Conservation (phyloP, 2,329 filamentous ascomycete species). For the Fusarium sterilihyphosum region DNA sequence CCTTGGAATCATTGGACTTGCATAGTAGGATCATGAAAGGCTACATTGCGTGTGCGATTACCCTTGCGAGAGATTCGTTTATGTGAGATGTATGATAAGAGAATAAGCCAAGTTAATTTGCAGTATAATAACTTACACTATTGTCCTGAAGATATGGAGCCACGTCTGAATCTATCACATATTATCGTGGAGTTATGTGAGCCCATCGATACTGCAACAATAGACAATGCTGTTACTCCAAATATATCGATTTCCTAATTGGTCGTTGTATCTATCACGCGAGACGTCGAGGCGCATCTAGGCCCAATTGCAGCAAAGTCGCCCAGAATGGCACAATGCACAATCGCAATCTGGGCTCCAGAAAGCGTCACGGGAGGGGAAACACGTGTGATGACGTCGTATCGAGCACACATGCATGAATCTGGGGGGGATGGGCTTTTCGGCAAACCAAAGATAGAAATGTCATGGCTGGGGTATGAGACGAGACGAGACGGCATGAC, state of each 20-base stretch:
- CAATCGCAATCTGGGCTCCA: constrained; percentile 23
- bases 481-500: constrained; percentile 11
- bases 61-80: not conserved
- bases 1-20: constrained; percentile 20
- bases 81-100: not conserved
- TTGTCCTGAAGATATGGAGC: not conserved
- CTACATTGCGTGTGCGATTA: constrained; percentile 10
- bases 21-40: constrained; percentile 26
- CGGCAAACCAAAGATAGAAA: constrained; percentile 24
- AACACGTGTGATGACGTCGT: constrained; percentile 34
- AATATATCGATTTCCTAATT: not conserved
- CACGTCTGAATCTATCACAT: not conserved
- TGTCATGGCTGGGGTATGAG: constrained; percentile 17
- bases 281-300: not conserved
- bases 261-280: not conserved
- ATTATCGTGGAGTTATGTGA: not conserved
- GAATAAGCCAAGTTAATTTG: not conserved
- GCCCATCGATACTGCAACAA: not conserved
- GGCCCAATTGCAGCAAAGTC: not conserved
- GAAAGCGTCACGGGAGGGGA: constrained; percentile 24
- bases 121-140: not conserved
- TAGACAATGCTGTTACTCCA: not conserved
- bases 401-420: constrained; percentile 19
- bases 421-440: not conserved
- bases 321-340: constrained; percentile 12